Conservation (phyloP, 2,329 filamentous ascomycete genomes). For the Arthrobotrys musiformis region DNA sequence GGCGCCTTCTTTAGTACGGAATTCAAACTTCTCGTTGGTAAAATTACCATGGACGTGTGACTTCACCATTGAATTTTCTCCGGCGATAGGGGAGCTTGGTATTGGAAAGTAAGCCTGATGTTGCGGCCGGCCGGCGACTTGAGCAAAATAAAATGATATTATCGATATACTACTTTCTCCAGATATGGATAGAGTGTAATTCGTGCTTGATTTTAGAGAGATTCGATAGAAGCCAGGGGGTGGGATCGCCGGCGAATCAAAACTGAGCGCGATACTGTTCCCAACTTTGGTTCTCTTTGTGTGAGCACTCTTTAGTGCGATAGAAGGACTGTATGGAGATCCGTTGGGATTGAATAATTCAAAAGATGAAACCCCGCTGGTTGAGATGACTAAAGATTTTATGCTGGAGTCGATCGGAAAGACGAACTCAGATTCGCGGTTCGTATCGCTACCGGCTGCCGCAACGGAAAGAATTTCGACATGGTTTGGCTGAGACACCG, state of each 20-base stretch:
- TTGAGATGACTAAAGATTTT: conserved; percentile 25
- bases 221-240: conserved; percentile 22
- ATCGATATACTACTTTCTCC: conserved; percentile 34
- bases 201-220: background rate
- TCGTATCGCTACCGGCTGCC: background rate
- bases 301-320: background rate
- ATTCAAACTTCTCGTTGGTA: conserved; percentile 14
- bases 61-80: conserved; percentile 2
- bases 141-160: conserved; percentile 10
- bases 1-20: conserved; percentile 21
- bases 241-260: background rate
- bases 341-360: conserved; percentile 25
- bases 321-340: background rate
- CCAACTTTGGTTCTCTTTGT: conserved; percentile 6
- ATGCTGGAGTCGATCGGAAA: conserved; percentile 38
- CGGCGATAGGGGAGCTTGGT: conserved; percentile 17
- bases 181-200: conserved; percentile 39
- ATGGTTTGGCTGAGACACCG: conserved; percentile 21
- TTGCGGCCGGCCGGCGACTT: conserved; percentile 22
- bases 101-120: conserved; percentile 40
- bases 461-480: conserved; percentile 38
- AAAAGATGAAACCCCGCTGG: conserved; percentile 30
- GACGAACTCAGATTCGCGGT: background rate
- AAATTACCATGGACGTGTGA: conserved; percentile 28
- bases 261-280: conserved; percentile 21